Evolutionary conservation across 345 rosid genomes (phyloP), one percentile per base, ranked within the genome.

Genomic region (Noccaea caerulescens): DNA sequence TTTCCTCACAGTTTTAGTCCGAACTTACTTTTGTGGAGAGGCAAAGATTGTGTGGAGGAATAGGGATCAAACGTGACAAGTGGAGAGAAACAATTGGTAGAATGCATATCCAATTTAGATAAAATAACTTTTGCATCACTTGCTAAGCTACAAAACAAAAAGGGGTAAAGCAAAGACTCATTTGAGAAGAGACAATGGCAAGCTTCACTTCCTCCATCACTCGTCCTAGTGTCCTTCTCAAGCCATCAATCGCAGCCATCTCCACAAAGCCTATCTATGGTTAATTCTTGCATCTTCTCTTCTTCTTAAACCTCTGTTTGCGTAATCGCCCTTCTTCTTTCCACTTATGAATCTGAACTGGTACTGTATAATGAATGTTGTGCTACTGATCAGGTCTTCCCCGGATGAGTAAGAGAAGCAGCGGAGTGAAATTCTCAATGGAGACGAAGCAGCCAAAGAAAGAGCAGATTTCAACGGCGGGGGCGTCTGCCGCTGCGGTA

Each of bases 31-130:
- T 16, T 33, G 41, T 55, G 34, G 34, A 54, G 58, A 38, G 63
- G 46, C 2, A 37, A 20, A 58, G 20, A 23, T 30, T 46, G 44
- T 47, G 69, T 20, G 59, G 59, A 38, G 37, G 58, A 30, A 69
- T 20, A 47, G 10, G 58, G 82, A 80, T 81, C 57, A 37, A 5
- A 57, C 55, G 73, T 49, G 72, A 79, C 86, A 88, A 85, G 85
- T 88, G 92, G 86, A 80, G 34, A 43, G 53, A 68, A 5, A 20
- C 68, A 80, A 61, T 86, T 86, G 89, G 97, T 10, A 80, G 78
- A 45, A 66, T 78, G 84, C 62, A 84, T 84, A 71, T 79, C 80
- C 52, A 68, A 69, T 42, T 54, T 62, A 41, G 60, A 53, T 41
- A 8, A 78, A 58, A 78, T 80, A 38, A 25, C 13, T 23, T 39